These are phyloP conservation scores for Globisporangium canariense DNA, from an alignment of 352 stramenopile genomes.

Conservation along the genomic window DNA sequence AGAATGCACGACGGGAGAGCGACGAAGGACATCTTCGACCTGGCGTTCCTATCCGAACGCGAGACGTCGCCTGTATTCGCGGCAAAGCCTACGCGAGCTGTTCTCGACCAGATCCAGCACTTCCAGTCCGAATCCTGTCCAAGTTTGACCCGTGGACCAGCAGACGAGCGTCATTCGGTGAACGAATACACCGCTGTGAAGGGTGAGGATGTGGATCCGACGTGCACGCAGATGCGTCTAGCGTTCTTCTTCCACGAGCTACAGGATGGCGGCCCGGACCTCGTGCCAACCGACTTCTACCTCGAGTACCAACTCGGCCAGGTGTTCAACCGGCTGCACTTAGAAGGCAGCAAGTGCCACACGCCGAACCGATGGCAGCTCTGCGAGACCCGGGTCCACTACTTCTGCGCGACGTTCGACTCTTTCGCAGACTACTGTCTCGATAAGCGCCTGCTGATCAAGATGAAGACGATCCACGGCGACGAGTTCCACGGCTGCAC, in stretches of 20 bases:
- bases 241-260: slow-evolving; percentile 85
- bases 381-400: slow-evolving; percentile 69
- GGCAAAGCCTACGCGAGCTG: not conserved
- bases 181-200: slow-evolving; percentile 19
- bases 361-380: slow-evolving; percentile 82
- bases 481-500: slow-evolving; percentile 54
- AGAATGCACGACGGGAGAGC: not conserved
- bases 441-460: slow-evolving; percentile 63
- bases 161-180: slow-evolving; percentile 14
- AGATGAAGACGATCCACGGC: slow-evolving; percentile 40
- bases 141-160: slow-evolving; percentile 6
- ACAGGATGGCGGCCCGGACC: slow-evolving; percentile 55
- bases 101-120: slow-evolving; percentile 17
- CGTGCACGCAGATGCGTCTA: slow-evolving; percentile 54
- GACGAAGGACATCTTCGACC: slow-evolving; percentile 18
- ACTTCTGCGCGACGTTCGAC: slow-evolving; percentile 62
- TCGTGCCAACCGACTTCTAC: slow-evolving; percentile 64
- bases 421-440: slow-evolving; percentile 64
- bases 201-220: slow-evolving; percentile 70
- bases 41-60: slow-evolving; percentile 3
- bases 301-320: slow-evolving; percentile 81
- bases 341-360: slow-evolving; percentile 78
- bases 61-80: not conserved
- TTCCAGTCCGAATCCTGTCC: slow-evolving; percentile 18
- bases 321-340: slow-evolving; percentile 42